Evolutionary conservation across 805 yeast genomes (phyloP), one percentile per base, ranked within the genome.

Genomic region (Ogataea neopini): DNA sequence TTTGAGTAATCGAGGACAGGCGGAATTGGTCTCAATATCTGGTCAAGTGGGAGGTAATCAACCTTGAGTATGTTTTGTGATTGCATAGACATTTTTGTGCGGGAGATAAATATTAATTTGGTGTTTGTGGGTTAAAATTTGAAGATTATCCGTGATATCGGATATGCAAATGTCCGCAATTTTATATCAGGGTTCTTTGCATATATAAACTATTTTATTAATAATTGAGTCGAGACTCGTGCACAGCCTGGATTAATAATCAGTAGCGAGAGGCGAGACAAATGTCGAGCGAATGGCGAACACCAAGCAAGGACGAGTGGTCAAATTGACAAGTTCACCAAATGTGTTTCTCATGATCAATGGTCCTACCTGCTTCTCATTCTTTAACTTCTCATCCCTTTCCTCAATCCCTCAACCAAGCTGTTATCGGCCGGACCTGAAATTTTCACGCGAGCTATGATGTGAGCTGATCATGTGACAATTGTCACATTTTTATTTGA

Each of bases 1-100:
- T 88, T 88, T 39, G 74, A 72, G 51, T 76, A 65, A 58, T 88
- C 96, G 23, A 89, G 70, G 1, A 86, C 95, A 0, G 96, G 96
- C 20, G 90, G 85, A 25, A 88, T 88, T 8, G 96, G 96, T 50
- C 96, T 73, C 43, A 79, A 74, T 53, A 89, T 89, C 51, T 81
- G 76, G 3, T 72, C 65, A 17, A 88, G 68, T 2, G 96, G 95
- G 8, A 88, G 72, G 45, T 76, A 80, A 10, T 79, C 75, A 9
- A 78, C 72, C 49, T 75, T 78, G 25, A 66, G 66, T 7, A 84
- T 60, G 34, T 72, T 69, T 6, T 80, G 71, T 7, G 91, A 75
- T 69, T 88, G 96, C 37, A 87, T 67, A 0, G 94, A 86, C 88
- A 83, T 83, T 22, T 22, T 33, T 61, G 17, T 7, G 32, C 3